phyloP scores from a whole-genome alignment of 2,329 filamentous ascomycete genomes.

The Aspergillus intermedius region DNA sequence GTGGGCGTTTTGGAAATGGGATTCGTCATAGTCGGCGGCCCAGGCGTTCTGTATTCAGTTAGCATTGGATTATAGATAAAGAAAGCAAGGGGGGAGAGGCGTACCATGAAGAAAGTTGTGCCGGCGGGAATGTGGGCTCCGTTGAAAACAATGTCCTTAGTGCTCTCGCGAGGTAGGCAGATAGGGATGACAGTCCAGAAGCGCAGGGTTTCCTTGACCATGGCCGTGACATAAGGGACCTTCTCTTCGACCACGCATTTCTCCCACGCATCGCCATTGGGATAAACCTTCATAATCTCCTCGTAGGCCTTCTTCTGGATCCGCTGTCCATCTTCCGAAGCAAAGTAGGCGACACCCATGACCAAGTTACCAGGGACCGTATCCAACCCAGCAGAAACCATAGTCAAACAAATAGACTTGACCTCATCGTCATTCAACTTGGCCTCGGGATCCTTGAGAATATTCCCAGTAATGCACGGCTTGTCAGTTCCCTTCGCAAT shows the following conservation, averaged over 20 bases:
- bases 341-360: constrained; percentile 71
- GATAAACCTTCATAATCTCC: constrained; percentile 66
- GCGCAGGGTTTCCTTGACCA: constrained; percentile 71
- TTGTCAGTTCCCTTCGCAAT: constrained; percentile 59
- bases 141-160: constrained; percentile 65
- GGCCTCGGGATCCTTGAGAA: constrained; percentile 63
- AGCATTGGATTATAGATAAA: background rate
- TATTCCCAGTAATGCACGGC: constrained; percentile 63
- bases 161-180: constrained; percentile 64
- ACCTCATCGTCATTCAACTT: constrained; percentile 66
- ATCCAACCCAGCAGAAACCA: constrained; percentile 75
- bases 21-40: constrained; percentile 64
- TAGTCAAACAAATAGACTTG: constrained; percentile 73
- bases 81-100: background rate
- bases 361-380: constrained; percentile 74
- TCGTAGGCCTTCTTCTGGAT: constrained; percentile 64
- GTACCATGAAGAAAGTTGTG: constrained; percentile 71
- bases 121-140: constrained; percentile 63
- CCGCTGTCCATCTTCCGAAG: constrained; percentile 59
- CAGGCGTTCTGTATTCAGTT: constrained; percentile 54
- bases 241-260: constrained; percentile 67
- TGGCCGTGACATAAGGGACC: constrained; percentile 66
- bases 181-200: constrained; percentile 78
- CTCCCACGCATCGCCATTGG: constrained; percentile 69
- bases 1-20: constrained; percentile 59